Evolutionary conservation across 1,139 yeast genomes (phyloP).

Genomic region (Blastobotrys serpentis): DNA sequence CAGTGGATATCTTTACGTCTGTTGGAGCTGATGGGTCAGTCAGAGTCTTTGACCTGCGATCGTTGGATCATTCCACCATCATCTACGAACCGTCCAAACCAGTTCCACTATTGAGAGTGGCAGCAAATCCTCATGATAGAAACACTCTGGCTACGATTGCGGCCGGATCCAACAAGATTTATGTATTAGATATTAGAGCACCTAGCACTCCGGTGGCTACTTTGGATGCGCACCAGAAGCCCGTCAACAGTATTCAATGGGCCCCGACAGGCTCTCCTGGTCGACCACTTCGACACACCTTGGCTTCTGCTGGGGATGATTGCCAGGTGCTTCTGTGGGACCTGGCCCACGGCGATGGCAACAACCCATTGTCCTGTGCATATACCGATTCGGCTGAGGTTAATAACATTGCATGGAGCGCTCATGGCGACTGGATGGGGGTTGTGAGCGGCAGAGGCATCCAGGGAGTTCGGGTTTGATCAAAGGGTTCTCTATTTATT

Average conservation of each 20-base stretch:
- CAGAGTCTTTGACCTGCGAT: constrained; percentile 83
- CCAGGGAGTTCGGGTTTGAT: constrained; percentile 53
- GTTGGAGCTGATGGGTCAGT: constrained; percentile 97
- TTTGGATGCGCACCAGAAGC: constrained; percentile 64
- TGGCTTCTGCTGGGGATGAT: constrained; percentile 84
- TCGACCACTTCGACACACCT: constrained; percentile 45
- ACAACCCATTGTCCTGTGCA: constrained; percentile 47
- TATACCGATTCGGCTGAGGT: constrained; percentile 66
- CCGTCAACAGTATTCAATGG: constrained; percentile 78
- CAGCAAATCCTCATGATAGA: constrained; percentile 74
- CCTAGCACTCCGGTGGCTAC: constrained; percentile 79
- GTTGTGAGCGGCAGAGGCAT: constrained; percentile 76
- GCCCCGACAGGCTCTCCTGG: constrained; percentile 52
- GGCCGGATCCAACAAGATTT: constrained; percentile 62
- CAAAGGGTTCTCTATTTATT: not conserved
- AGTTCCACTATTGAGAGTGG: constrained; percentile 68
- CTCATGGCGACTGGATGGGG: constrained; percentile 77
- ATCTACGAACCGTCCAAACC: constrained; percentile 70
- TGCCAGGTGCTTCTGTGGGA: constrained; percentile 91
- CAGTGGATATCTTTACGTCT: constrained; percentile 80
- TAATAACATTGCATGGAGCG: constrained; percentile 75
- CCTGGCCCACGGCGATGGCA: constrained; percentile 39
- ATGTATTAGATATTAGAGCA: constrained; percentile 78
- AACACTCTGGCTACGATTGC: constrained; percentile 84
- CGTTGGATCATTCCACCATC: constrained; percentile 91